Base-by-base conservation (phyloP, 805 yeast species). In the Wickerhamiella allomyrinae region DNA sequence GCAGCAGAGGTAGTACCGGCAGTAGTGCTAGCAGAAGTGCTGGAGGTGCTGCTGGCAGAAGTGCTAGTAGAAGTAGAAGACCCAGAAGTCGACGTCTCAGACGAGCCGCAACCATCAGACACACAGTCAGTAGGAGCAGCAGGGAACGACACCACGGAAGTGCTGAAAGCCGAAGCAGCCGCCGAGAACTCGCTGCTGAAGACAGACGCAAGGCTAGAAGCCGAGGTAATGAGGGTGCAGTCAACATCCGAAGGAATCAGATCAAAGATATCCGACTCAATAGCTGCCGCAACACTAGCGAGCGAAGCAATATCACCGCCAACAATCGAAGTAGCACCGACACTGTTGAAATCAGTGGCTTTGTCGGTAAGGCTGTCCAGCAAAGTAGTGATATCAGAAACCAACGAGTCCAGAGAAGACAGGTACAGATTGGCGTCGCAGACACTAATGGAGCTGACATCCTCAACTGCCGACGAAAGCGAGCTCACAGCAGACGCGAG, bases 301-400 rank as follows among this genome's bases (percentile, higher is more conserved):
- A 55, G 46, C 31, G 43, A 35, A 41, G 41, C 35, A 33, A 57
- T 43, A 44, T 55, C 58, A 15, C 46, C 41, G 20, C 37, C 15
- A 40, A 53, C 59, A 38, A 55, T 49, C 21, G 40, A 3, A 24
- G 33, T 39, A 27, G 53, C 52, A 10, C 53, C 53, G 19, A 46
- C 55, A 17, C 45, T 21, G 29, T 19, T 20, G 36, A 57, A 51
- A 45, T 46, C 59, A 39, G 42, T 21, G 15, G 54, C 53, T 53
- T 55, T 54, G 39, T 39, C 23, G 19, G 39, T 44, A 19, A 56
- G 50, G 25, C 47, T 50, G 33, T 27, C 27, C 23, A 55, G 47
- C 17, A 57, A 51, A 19, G 33, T 24, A n/a, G 37, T 24, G 35
- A 56, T 45, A 20, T 53, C 44, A 17, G 43, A 3, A 31, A 40